Conservation (phyloP, 73 alveolate genomes). For the Paramecium bursaria region DNA sequence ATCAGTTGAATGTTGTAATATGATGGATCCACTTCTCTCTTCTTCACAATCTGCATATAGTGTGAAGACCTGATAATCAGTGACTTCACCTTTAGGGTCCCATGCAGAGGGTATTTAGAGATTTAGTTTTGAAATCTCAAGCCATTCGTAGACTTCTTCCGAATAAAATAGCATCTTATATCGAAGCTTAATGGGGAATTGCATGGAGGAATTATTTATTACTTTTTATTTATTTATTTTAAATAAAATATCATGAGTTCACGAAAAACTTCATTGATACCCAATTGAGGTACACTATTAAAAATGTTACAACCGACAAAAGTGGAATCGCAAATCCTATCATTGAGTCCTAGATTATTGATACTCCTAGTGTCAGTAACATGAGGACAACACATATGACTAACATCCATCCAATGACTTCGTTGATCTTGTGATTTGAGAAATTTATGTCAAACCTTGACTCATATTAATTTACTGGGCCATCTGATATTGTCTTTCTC, state of each 20-base stretch:
- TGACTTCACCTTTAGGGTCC: slow-evolving; percentile 16
- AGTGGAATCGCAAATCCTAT: slow-evolving; percentile 56
- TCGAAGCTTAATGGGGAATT: background rate
- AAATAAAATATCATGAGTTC: slow-evolving; percentile 22
- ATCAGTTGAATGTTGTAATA: slow-evolving; percentile 39
- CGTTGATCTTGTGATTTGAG: slow-evolving; percentile 44
- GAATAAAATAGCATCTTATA: background rate
- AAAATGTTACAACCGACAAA: slow-evolving; percentile 41
- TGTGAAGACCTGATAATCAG: background rate
- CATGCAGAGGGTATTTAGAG: background rate
- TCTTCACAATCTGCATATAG: background rate
- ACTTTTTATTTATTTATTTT: too few relatives aligned
- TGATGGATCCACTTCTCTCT: background rate
- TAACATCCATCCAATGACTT: slow-evolving; percentile 60
- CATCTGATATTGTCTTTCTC: slow-evolving; percentile 4
- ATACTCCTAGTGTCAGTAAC: background rate
- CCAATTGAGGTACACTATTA: slow-evolving; percentile 50
- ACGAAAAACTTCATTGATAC: slow-evolving; percentile 57
- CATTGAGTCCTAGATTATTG: slow-evolving; percentile 10
- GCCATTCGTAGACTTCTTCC: background rate
- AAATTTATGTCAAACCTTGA: slow-evolving; percentile 41
- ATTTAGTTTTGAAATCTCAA: background rate
- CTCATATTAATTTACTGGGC: slow-evolving; percentile 36
- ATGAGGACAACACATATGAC: slow-evolving; percentile 17
- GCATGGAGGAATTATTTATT: too few relatives aligned